Conservation (phyloP, 495 filamentous ascomycete species). For the Pyrenopolyporus hunteri region DNA sequence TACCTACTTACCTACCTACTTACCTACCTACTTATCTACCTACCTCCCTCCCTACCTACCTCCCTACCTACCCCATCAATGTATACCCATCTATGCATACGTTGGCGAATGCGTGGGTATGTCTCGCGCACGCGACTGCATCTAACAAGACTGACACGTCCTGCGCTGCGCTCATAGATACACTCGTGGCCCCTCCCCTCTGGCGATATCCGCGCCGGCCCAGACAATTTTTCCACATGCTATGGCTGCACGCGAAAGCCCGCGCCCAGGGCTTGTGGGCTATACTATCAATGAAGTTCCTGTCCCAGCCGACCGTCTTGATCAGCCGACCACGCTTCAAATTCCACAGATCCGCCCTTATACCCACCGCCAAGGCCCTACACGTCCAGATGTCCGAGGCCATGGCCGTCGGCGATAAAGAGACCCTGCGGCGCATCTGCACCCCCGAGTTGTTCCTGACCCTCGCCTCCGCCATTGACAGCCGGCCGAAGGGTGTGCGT, state of each 20-base stretch:
- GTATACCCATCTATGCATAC: too few relatives aligned
- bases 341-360: constrained; percentile 48
- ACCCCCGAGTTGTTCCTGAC: constrained; percentile 62
- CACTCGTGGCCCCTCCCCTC: constrained; percentile 38
- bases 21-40: neutral
- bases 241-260: constrained; percentile 24
- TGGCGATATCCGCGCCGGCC: constrained; percentile 35
- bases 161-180: constrained; percentile 5
- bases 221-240: constrained; percentile 28
- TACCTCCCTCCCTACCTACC: too few relatives aligned
- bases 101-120: too few relatives aligned
- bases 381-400: constrained; percentile 74
- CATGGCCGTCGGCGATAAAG: constrained; percentile 68
- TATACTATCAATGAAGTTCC: constrained; percentile 21
- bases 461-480: constrained; percentile 61
- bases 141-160: constrained; percentile 3
- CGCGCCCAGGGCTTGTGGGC: constrained; percentile 3
- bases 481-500: constrained; percentile 54
- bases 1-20: neutral
- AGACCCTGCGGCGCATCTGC: constrained; percentile 63
- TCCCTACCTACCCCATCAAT: too few relatives aligned
- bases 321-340: constrained; percentile 43
- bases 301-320: constrained; percentile 39
- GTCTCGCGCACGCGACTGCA: too few relatives aligned
- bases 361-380: constrained; percentile 61